Percentiles rank a stretch among this genome's conserved stretches.
These are phyloP conservation scores for Lomentospora prolificans DNA, from an alignment of 2,329 filamentous ascomycete genomes.

Conservation along the genomic window DNA sequence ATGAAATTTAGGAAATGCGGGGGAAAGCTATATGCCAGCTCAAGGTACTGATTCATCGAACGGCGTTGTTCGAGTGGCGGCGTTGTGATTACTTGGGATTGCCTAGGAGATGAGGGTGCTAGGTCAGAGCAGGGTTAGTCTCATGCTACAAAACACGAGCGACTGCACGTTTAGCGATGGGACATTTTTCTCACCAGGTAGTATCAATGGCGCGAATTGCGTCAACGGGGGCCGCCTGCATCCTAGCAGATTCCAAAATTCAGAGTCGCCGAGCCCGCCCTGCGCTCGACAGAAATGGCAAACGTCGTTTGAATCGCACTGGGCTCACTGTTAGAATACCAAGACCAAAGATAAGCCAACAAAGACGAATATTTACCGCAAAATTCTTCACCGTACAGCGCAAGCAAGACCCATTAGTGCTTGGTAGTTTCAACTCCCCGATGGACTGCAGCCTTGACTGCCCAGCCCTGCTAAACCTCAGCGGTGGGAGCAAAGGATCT, in stretches of 20 bases:
- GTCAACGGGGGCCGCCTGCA: slow-evolving; percentile 40
- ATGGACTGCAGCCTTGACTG: slow-evolving; percentile 47
- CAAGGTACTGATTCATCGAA: slow-evolving; percentile 42
- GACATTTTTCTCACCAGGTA: slow-evolving; percentile 8
- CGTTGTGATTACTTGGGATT: slow-evolving; percentile 38
- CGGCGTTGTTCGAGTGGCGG: slow-evolving; percentile 39
- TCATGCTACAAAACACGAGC: too few relatives aligned
- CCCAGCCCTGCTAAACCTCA: slow-evolving; percentile 42
- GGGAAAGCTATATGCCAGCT: slow-evolving; percentile 33
- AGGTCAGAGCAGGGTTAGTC: slow-evolving; percentile 13
- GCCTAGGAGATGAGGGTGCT: slow-evolving; percentile 38
- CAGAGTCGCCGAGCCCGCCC: background rate
- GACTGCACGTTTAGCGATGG: background rate
- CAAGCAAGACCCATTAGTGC: slow-evolving; percentile 37
- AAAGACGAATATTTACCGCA: slow-evolving; percentile 27
- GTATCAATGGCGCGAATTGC: slow-evolving; percentile 6
- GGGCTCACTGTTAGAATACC: background rate
- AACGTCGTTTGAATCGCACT: slow-evolving; percentile 4
- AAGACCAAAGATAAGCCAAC: background rate
- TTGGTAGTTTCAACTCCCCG: slow-evolving; percentile 41
- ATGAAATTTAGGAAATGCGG: slow-evolving; percentile 30
- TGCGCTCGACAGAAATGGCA: slow-evolving; percentile 4
- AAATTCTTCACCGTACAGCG: slow-evolving; percentile 38
- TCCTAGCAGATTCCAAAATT: slow-evolving; percentile 35
- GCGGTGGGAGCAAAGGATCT: slow-evolving; percentile 42